phyloP scores from a whole-genome alignment of 345 rosid species.

The Litchi chinensis region DNA sequence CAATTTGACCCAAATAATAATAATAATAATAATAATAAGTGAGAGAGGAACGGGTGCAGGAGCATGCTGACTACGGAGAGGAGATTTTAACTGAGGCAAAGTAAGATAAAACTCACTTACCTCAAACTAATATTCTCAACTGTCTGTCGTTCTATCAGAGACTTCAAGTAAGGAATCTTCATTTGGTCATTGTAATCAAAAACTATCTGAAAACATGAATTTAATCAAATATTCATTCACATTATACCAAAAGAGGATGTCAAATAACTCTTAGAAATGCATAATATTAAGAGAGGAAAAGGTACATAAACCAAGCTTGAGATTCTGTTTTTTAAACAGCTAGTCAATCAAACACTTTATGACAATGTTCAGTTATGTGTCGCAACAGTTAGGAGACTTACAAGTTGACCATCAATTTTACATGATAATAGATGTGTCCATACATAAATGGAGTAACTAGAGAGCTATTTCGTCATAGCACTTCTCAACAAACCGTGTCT shows the following conservation, averaged over 20 bases:
- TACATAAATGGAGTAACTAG: background rate
- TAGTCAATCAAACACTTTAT: background rate
- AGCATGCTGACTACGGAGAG: background rate
- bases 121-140: slow-evolving; percentile 23
- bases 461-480: too few species aligned
- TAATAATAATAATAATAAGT: background rate
- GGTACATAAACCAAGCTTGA: background rate
- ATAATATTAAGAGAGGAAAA: background rate
- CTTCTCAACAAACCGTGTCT: too few species aligned
- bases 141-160: slow-evolving; percentile 22
- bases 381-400: background rate
- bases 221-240: background rate
- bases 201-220: slow-evolving; percentile 33
- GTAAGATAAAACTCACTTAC: slow-evolving; percentile 25
- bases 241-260: background rate
- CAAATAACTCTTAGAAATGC: background rate
- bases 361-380: background rate
- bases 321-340: background rate
- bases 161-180: slow-evolving; percentile 45
- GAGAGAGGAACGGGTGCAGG: background rate
- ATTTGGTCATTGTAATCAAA: slow-evolving; percentile 51
- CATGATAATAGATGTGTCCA: background rate
- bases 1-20: too few species aligned
- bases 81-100: background rate
- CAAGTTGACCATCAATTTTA: too few species aligned